Base-by-base conservation (phyloP, 2,329 filamentous ascomycete species). In the Stylonectria norvegica region DNA sequence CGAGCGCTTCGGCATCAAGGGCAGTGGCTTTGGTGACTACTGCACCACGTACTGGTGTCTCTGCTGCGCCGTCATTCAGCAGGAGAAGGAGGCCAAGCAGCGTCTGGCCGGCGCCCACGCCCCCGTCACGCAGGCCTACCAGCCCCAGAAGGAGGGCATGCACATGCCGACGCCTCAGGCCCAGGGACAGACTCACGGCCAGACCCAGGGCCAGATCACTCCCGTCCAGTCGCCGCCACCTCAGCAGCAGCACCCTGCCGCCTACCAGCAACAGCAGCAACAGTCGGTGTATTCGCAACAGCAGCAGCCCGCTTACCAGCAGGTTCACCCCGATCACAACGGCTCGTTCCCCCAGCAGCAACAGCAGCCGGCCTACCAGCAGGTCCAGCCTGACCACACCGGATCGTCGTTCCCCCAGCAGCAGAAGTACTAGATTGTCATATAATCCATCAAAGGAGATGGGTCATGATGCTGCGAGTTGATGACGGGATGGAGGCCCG, bases 11-110 rank as follows among this genome's bases (percentile, higher is more conserved):
- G 67, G 66, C 48, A 78, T 81, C 53, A 58, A 72, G 32, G 76
- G 77, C 23, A 66, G 62, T 34, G 66, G 65, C 25, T 58, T 57
- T 42, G 59, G 59, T 22, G 78, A 81, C 56, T 81, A 69, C 61
- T 72, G 71, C 50, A 57, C 63, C n/a, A 62, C 70, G 11, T 78
- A 64, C 58, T 81, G 70, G 63, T 81, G 78, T 57, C 57, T 65
- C 23, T 79, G 75, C 67, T 81, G 78, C 53, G 66, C 68, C 5
- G 59, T 79, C 42, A 67, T 79, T 47, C 78, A 82, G 63, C 69
- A 79, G 40, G 75, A 80, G 42, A 76, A 78, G 49, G 78, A 81
- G 53, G 68, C 72, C 48, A 53, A 56, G 49, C 20, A 51, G 52
- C 40, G 57, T 51, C 30, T 56, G 45, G 46, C 55, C 8, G 48